Conservation (phyloP, 352 stramenopile species). For the Poterioochromonas sp. region DNA sequence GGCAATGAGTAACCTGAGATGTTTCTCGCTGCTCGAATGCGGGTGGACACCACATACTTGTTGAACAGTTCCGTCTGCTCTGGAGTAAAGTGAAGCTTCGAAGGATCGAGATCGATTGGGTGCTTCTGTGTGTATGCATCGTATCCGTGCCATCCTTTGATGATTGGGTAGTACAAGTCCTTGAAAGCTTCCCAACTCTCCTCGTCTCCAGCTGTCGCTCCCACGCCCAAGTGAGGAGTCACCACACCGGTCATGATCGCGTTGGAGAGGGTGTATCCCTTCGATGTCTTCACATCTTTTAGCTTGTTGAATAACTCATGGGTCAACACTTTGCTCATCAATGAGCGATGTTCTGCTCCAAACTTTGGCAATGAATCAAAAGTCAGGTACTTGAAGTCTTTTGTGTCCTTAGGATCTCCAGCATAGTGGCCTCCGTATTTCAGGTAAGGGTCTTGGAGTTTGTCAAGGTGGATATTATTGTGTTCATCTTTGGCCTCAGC, state of each 20-base stretch:
- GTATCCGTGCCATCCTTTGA: conserved; percentile 70
- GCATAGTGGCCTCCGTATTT: conserved; percentile 26
- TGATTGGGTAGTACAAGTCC: conserved; percentile 66
- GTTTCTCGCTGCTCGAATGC: conserved; percentile 75
- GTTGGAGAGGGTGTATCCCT: conserved; percentile 68
- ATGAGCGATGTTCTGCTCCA: conserved; percentile 63
- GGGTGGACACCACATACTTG: conserved; percentile 78
- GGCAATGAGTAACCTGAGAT: conserved; percentile 74
- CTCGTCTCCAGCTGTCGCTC: conserved; percentile 68
- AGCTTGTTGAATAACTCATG: conserved; percentile 66
- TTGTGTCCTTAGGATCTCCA: conserved; percentile 25
- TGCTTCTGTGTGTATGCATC: conserved; percentile 61
- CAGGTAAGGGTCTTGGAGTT: conserved; percentile 23
- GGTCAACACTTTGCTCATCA: conserved; percentile 71
- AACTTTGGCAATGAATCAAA: conserved; percentile 66
- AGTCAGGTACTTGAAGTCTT: conserved; percentile 38
- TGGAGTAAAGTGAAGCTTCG: conserved; percentile 53
- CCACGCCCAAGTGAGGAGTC: conserved; percentile 59
- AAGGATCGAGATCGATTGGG: conserved; percentile 65
- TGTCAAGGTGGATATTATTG: background rate
- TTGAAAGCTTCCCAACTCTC: conserved; percentile 68
- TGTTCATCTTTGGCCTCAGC: conserved; percentile 17
- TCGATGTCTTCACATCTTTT: conserved; percentile 58
- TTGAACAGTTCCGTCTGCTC: conserved; percentile 53
- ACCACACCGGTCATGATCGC: conserved; percentile 54